phyloP scores from a whole-genome alignment of 352 stramenopile species.

The Globisporangium spiculum region DNA sequence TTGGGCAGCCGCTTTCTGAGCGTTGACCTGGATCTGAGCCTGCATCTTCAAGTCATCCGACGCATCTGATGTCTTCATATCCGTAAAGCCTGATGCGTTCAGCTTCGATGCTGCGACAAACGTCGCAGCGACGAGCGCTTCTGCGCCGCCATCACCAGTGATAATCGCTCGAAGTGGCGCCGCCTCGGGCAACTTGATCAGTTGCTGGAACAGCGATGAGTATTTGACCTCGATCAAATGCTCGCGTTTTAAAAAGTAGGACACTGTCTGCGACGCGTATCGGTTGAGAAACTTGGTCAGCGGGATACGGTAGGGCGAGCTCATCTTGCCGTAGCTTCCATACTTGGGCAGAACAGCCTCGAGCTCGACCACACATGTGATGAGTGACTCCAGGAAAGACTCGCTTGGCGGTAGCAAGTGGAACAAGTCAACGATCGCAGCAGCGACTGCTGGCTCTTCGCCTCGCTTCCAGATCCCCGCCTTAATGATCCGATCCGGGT shows the following conservation, averaged over 20 bases:
- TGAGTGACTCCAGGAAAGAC: constrained; percentile 94
- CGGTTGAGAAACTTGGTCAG: constrained; percentile 94
- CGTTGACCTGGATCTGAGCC: constrained; percentile 82
- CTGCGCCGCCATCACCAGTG: constrained; percentile 79
- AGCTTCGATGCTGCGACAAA: constrained; percentile 83
- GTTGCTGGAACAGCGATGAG: constrained; percentile 92
- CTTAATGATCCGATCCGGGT: constrained; percentile 89
- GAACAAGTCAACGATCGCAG: constrained; percentile 96
- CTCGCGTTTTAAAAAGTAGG: constrained; percentile 88
- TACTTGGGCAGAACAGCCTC: constrained; percentile 91
- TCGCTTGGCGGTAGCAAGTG: constrained; percentile 92
- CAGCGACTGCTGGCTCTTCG: constrained; percentile 94
- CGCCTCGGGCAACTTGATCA: constrained; percentile 92
- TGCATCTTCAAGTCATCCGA: constrained; percentile 80
- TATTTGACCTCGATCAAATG: constrained; percentile 86
- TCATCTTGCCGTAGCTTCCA: constrained; percentile 85
- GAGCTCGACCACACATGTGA: constrained; percentile 94
- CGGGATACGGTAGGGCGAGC: constrained; percentile 90
- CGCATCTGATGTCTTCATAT: constrained; percentile 33
- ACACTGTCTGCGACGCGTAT: constrained; percentile 78
- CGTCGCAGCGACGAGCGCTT: constrained; percentile 90
- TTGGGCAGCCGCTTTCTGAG: constrained; percentile 79
- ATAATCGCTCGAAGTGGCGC: constrained; percentile 87
- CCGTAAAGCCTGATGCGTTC: constrained; percentile 31
- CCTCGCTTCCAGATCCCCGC: constrained; percentile 92